Base-by-base conservation (phyloP, 257 asterid species). In the Euphrasia confusa region DNA sequence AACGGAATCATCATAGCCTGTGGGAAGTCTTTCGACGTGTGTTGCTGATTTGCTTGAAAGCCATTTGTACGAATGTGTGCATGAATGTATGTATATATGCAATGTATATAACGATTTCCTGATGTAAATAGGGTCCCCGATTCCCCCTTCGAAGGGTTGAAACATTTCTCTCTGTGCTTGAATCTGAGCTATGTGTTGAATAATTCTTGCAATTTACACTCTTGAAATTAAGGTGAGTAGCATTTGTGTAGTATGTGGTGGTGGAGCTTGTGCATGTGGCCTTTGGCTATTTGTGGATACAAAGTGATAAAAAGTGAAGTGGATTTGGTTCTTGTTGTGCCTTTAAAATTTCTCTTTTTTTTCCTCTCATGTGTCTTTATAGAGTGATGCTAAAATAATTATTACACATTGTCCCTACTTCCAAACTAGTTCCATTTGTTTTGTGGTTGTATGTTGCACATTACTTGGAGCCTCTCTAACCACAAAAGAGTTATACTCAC, bases 1-100 rank as follows among this genome's bases (percentile, higher is more conserved):
- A 60, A 47, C 15, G 9, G 69, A 66, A 54, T 35, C 60, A 42
- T 45, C 58, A 4, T 10, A 6, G 21, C 11, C 26, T 49, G 15
- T n/a, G 26, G 24, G 55, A 49, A 49, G 18, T n/a, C 55, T 13
- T 15, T 49, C 9, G 9, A 49, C 10, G 26, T 49, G 17, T 49
- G 7, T n/a, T 49, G 54, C 15, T 48, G 21, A 2, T 48, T 48
- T 48, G 18, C 14, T 45, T 45, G 8, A 39, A 39, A 39, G 45
- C 45, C 45, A 39, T 39, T 3, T 35, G 40, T 35, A 35, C 8
- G 9, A 6, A 5, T 35, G 40, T 35, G 1, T 37, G 42, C 2
- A 8, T 44, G 50, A 5, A 44, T 44, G 50, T 44, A 44, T 44
- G 24, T 21, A 21, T 21, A 21, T 21, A 21, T 21, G 24, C 24